phyloP scores from a whole-genome alignment of 2,329 filamentous ascomycete genomes.

The Penicillium sp. region DNA sequence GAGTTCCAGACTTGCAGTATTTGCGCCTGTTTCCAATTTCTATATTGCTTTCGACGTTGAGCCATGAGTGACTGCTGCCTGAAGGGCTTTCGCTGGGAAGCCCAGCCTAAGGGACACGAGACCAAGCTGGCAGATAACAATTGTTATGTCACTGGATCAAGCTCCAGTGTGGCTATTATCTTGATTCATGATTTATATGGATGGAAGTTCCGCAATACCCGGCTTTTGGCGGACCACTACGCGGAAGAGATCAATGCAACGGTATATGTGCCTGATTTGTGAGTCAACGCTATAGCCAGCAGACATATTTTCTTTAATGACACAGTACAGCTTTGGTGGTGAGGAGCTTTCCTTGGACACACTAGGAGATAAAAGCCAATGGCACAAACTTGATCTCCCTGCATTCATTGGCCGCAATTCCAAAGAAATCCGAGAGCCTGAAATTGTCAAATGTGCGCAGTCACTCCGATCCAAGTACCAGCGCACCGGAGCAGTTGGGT shows the following conservation, averaged over 20 bases:
- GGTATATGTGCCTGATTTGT: constrained; percentile 46
- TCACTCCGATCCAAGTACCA: constrained; percentile 31
- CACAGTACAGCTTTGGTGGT: constrained; percentile 32
- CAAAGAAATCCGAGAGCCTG: constrained; percentile 40
- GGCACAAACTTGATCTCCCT: constrained; percentile 39
- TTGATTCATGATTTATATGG: constrained; percentile 45
- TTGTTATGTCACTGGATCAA: constrained; percentile 41
- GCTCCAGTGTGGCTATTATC: constrained; percentile 37
- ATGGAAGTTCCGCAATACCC: constrained; percentile 48
- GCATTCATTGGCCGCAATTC: constrained; percentile 41
- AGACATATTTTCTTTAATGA: too few relatives aligned
- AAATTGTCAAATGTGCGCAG: constrained; percentile 38
- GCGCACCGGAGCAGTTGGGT: constrained; percentile 49
- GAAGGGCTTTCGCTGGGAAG: constrained; percentile 45
- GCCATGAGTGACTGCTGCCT: constrained; percentile 24
- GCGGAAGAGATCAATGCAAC: constrained; percentile 47
- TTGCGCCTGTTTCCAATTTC: too few relatives aligned
- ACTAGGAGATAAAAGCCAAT: constrained; percentile 26
- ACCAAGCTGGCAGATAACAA: constrained; percentile 35
- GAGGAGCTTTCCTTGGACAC: constrained; percentile 34
- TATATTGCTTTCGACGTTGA: not conserved
- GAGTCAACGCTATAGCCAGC: not conserved
- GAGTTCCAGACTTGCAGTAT: too few relatives aligned
- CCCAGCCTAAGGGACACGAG: constrained; percentile 36
- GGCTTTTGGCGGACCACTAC: constrained; percentile 50